Evolutionary conservation across 1,284 basidiomycete species (phyloP).

Genomic region (Leccinum brunneo-olivaceum): DNA sequence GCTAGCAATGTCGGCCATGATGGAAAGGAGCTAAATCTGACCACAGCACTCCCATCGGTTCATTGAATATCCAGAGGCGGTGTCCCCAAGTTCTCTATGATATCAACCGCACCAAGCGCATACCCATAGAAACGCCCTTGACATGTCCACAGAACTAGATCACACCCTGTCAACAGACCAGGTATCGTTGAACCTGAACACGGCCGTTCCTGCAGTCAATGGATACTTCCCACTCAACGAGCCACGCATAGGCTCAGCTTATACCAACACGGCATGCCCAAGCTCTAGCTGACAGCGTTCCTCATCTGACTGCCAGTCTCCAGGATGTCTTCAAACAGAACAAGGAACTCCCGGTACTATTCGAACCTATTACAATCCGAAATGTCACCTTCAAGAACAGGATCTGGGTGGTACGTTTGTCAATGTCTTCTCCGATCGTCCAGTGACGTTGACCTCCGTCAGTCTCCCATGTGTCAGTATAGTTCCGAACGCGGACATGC

Average conservation of each 20-base stretch:
- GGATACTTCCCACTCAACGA: slow-evolving; percentile 60
- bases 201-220: slow-evolving; percentile 39
- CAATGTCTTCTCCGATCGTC: background rate
- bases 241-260: slow-evolving; percentile 50
- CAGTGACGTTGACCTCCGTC: slow-evolving; percentile 8
- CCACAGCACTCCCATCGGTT: too few relatives aligned
- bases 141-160: slow-evolving; percentile 1
- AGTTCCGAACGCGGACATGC: slow-evolving; percentile 64
- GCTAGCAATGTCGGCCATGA: slow-evolving; percentile 22
- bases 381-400: slow-evolving; percentile 68
- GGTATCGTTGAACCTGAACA: slow-evolving; percentile 35
- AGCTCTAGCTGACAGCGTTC: background rate
- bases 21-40: slow-evolving; percentile 5
- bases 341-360: slow-evolving; percentile 49
- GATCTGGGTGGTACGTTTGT: slow-evolving; percentile 47
- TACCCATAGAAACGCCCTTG: background rate
- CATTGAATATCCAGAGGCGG: too few relatives aligned
- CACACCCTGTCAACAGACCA: slow-evolving; percentile 4
- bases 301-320: background rate
- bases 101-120: background rate
- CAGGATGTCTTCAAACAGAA: slow-evolving; percentile 42
- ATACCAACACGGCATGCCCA: slow-evolving; percentile 31
- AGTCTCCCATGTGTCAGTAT: slow-evolving; percentile 80
- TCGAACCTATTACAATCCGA: slow-evolving; percentile 61
- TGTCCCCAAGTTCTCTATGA: too few relatives aligned